These are phyloP conservation scores for Pluteus cervinus DNA, from an alignment of 768 basidiomycete species.

Conservation along the genomic window DNA sequence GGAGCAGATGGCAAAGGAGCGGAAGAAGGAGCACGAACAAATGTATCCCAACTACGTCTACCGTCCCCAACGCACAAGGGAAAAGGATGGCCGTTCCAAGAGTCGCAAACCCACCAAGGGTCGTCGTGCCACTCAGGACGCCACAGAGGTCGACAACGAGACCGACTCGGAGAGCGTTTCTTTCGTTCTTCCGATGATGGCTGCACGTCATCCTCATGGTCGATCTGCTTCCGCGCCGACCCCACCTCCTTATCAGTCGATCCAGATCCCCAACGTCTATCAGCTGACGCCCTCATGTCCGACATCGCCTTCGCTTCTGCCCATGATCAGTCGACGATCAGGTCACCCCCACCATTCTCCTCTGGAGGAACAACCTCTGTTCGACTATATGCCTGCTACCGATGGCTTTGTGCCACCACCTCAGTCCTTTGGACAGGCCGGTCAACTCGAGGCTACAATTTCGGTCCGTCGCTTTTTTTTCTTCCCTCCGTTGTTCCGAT, in stretches of 20 bases:
- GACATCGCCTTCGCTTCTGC: conserved; percentile 50
- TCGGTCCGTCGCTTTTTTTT: conserved; percentile 25
- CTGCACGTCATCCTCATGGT: conserved; percentile 23
- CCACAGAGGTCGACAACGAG: conserved; percentile 33
- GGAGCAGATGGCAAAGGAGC: conserved; percentile 74
- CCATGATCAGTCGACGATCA: conserved; percentile 57
- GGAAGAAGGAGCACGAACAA: conserved; percentile 73
- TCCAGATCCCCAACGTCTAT: conserved; percentile 63
- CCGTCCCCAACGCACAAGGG: conserved; percentile 61
- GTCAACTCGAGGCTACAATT: conserved; percentile 40
- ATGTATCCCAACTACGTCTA: conserved; percentile 77
- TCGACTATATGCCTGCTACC: conserved; percentile 52
- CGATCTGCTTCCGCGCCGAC: conserved; percentile 55
- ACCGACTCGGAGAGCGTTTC: conserved; percentile 29
- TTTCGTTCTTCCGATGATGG: conserved; percentile 30
- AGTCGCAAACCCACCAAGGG: conserved; percentile 32
- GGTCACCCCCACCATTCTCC: conserved; percentile 39
- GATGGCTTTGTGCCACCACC: conserved; percentile 34
- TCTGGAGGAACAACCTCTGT: conserved; percentile 34
- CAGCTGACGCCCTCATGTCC: conserved; percentile 51
- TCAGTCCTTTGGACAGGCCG: conserved; percentile 24
- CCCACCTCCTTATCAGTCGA: conserved; percentile 60
- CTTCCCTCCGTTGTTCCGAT: background rate
- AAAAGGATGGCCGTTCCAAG: conserved; percentile 46
- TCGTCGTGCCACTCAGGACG: conserved; percentile 16